These are phyloP conservation scores for Scheffersomyces cryptocercus DNA, from an alignment of 1,139 yeast genomes.

Conservation along the genomic window DNA sequence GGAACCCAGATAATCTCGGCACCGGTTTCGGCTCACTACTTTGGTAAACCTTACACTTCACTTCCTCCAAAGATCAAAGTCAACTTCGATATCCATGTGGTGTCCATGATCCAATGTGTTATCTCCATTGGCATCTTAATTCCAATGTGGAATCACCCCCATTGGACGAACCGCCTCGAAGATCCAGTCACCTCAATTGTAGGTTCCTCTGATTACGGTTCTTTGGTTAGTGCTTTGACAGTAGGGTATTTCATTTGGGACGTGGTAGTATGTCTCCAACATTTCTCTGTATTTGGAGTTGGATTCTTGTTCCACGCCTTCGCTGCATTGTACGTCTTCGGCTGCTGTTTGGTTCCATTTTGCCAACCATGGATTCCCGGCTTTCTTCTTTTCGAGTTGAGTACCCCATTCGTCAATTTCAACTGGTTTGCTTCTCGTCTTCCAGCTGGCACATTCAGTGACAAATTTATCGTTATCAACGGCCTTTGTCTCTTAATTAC, in stretches of 20 bases:
- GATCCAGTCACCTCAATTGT: constrained; percentile 53
- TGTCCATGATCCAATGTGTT: constrained; percentile 80
- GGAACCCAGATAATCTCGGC: constrained; percentile 45
- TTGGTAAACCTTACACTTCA: constrained; percentile 50
- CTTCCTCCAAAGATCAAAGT: constrained; percentile 50
- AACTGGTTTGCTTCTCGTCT: constrained; percentile 87
- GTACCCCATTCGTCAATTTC: constrained; percentile 89
- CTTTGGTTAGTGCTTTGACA: constrained; percentile 70
- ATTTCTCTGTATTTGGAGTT: constrained; percentile 68
- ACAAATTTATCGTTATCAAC: constrained; percentile 57
- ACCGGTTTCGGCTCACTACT: constrained; percentile 23
- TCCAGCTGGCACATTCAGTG: constrained; percentile 58
- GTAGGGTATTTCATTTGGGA: constrained; percentile 96
- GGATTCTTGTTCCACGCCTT: constrained; percentile 87
- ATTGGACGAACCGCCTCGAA: constrained; percentile 38
- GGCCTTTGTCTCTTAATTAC: constrained; percentile 67
- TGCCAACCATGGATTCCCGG: constrained; percentile 79
- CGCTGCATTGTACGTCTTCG: constrained; percentile 76
- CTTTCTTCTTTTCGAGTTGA: constrained; percentile 82
- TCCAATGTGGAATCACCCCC: constrained; percentile 60
- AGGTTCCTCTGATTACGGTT: constrained; percentile 73
- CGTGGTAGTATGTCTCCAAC: constrained; percentile 58
- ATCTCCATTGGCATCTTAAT: constrained; percentile 54
- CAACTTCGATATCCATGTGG: constrained; percentile 87
- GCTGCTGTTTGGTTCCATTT: constrained; percentile 50